A percentile compares a stretch with the other conserved stretches of the same genome.
Conservation (phyloP, 2,329 filamentous ascomycete genomes). For the Alternaria sp. region DNA sequence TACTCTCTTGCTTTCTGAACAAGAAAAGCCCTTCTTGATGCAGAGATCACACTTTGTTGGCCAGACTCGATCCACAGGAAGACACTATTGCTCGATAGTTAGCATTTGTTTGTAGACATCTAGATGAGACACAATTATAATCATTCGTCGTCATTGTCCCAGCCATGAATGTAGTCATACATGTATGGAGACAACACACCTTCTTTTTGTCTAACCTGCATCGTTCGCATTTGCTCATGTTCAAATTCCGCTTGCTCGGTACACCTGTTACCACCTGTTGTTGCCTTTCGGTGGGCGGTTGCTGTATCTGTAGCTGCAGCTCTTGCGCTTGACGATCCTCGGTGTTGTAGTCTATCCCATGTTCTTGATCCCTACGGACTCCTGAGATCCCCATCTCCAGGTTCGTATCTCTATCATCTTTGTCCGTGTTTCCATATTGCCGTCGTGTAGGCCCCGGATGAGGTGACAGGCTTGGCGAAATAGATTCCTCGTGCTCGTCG, state of each 20-base stretch:
- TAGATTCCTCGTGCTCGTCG: too few relatives aligned
- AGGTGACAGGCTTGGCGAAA: too few relatives aligned
- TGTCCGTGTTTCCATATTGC: too few relatives aligned
- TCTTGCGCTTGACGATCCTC: too few relatives aligned
- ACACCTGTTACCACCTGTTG: neutral
- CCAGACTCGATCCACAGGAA: neutral
- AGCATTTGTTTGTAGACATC: neutral
- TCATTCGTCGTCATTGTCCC: neutral
- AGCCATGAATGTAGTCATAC: too few relatives aligned
- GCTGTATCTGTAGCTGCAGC: neutral
- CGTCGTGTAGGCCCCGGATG: too few relatives aligned
- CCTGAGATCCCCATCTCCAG: too few relatives aligned
- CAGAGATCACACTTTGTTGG: slow-evolving; percentile 3
- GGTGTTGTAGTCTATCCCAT: neutral
- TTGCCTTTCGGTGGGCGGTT: neutral
- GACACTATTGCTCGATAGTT: neutral
- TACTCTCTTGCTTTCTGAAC: slow-evolving; percentile 1
- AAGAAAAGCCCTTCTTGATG: neutral
- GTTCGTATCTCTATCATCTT: too few relatives aligned
- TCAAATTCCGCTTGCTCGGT: neutral
- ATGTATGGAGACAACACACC: neutral
- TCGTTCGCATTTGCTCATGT: neutral
- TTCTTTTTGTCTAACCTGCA: neutral
- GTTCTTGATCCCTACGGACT: neutral
- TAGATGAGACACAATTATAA: neutral